Base-by-base conservation (phyloP, 2,329 filamentous ascomycete genomes). In the Fusarium sp. region DNA sequence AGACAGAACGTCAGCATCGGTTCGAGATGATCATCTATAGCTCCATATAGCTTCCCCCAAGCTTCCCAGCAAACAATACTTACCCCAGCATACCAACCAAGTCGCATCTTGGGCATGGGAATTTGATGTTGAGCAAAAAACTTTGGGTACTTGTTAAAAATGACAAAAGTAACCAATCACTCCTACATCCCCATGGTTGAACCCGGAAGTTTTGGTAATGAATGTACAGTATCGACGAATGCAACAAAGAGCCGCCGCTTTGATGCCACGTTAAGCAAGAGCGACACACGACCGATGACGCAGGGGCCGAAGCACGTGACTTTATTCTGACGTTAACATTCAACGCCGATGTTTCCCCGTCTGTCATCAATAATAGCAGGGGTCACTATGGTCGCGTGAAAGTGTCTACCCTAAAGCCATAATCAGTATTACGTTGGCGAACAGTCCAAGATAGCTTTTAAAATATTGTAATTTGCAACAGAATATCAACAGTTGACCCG, bases 71-170 rank as follows among this genome's bases (percentile, higher is more conserved):
- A 56, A 52, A 57, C 47, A 39, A 62, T 53, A 81, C 86, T 78
- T 85, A 88, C 87, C 83, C 86, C 86, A 75, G 86, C 85, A 76
- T 89, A 89, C 85, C 86, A 88, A 69, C 82, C 81, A 72, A 89
- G 78, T 77, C 87, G 85, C 87, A 89, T 88, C 75, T 80, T 85
- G 76, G 77, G 72, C 77, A 80, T 78, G 58, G 62, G 72, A 65
- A 38, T 57, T 40, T 44, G 33, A 47, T 13, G 7, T 51, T 51
- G 39, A 53, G 55, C 21, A 51, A 68, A 58, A 58, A 63, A 24
- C 24, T 59, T 56, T 38, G 55, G 50, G 39, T 54, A 45, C 45
- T 62, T 69, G 40, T 57, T 22, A 59, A 42, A 61, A 61, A 42
- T 24, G 36, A 39, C 44, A 46, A 50, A 60, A 56, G 56, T 45